A percentile compares a stretch with the other conserved stretches of the same genome.
These are phyloP conservation scores for Pseudotsuga menziesii DNA, from an alignment of 75 land plant species.

Conservation along the genomic window DNA sequence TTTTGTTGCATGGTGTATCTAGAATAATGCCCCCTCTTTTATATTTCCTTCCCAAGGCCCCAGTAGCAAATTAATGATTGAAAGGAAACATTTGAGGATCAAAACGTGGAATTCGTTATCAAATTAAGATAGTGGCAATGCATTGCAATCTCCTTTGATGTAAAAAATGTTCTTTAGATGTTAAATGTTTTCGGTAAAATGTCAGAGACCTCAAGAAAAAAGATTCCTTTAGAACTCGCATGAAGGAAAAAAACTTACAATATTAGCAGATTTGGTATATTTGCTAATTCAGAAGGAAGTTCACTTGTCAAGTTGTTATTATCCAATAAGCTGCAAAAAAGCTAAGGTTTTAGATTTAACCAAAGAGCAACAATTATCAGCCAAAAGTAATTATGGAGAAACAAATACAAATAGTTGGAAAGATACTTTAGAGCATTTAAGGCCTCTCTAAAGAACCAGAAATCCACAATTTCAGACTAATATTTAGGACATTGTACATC, in stretches of 20 bases:
- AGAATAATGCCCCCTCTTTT: too few relatives aligned
- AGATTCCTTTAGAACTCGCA: too few relatives aligned
- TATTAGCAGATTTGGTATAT: conserved; percentile 43
- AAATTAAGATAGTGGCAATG: too few relatives aligned
- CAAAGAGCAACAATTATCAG: background rate
- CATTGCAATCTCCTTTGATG: too few relatives aligned
- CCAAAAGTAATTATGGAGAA: background rate
- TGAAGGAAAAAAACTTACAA: conserved; percentile 45
- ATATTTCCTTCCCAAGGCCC: too few relatives aligned
- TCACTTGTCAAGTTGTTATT: conserved; percentile 74
- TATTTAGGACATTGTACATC: background rate
- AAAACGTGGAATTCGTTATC: background rate
- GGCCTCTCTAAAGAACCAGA: background rate
- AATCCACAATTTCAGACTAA: background rate
- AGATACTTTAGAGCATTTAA: background rate
- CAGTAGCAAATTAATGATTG: too few relatives aligned
- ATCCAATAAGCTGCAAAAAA: conserved; percentile 65
- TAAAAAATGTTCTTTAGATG: too few relatives aligned
- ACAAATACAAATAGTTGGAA: background rate
- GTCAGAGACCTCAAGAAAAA: too few relatives aligned
- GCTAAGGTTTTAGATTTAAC: background rate
- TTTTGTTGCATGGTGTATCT: too few relatives aligned
- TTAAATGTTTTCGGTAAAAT: too few relatives aligned
- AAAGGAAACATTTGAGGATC: background rate
- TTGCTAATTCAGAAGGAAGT: conserved; percentile 60